Percentiles rank a stretch among this genome's conserved stretches.
Evolutionary conservation across 1,284 basidiomycete genomes (phyloP).

Genomic region (Ceratobasidium sp.): DNA sequence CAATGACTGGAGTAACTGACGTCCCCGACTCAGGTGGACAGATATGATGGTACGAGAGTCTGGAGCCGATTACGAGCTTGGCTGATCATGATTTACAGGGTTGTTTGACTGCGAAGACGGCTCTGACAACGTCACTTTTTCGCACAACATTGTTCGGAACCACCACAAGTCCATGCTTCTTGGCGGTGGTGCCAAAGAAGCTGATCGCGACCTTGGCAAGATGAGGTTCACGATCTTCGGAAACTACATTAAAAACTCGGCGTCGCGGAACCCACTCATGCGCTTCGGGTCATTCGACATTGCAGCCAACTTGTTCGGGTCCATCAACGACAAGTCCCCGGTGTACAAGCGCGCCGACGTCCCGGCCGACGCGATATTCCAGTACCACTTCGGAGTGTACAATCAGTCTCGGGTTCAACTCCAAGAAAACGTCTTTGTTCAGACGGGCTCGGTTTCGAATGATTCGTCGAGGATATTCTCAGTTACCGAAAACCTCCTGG

Average conservation of each 20-base stretch:
- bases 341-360: constrained; percentile 15
- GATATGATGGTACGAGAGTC: constrained; percentile 20
- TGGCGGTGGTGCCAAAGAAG: constrained; percentile 22
- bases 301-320: constrained; percentile 27
- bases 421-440: constrained; percentile 27
- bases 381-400: constrained; percentile 26
- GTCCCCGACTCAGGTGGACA: constrained; percentile 3
- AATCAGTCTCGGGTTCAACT: constrained; percentile 25
- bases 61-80: not conserved
- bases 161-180: constrained; percentile 30
- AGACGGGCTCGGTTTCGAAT: constrained; percentile 19
- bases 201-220: constrained; percentile 27
- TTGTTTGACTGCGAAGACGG: constrained; percentile 36
- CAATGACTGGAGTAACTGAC: not conserved
- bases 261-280: constrained; percentile 27
- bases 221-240: constrained; percentile 31
- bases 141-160: constrained; percentile 23
- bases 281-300: constrained; percentile 28
- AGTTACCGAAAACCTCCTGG: constrained; percentile 25
- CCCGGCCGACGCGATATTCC: constrained; percentile 20
- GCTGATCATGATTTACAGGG: not conserved
- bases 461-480: constrained; percentile 28
- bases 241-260: constrained; percentile 30
- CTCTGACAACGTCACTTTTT: constrained; percentile 30
- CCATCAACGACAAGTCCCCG: constrained; percentile 13